These are phyloP conservation scores for Cronartium ribicola DNA, from an alignment of 1,284 basidiomycete species.

Conservation along the genomic window DNA sequence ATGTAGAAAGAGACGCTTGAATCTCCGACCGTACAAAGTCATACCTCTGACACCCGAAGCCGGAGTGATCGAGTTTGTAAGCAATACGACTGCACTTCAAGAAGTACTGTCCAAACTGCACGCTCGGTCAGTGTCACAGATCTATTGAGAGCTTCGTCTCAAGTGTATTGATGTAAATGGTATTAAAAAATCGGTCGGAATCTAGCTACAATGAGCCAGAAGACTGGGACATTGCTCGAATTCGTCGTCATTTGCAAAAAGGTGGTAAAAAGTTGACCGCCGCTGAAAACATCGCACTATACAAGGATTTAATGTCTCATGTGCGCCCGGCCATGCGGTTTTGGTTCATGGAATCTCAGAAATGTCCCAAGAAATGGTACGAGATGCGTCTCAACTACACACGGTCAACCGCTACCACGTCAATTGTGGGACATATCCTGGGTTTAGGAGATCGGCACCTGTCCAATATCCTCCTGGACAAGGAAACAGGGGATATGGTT, in stretches of 20 bases:
- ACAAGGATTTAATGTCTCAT: constrained; percentile 58
- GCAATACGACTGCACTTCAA: constrained; percentile 67
- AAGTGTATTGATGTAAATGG: constrained; percentile 8
- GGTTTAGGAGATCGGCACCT: constrained; percentile 90
- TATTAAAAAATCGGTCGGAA: background rate
- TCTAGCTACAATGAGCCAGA: constrained; percentile 34
- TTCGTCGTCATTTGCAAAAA: constrained; percentile 44
- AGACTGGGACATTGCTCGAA: constrained; percentile 18
- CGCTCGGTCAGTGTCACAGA: constrained; percentile 54
- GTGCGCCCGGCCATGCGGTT: constrained; percentile 86
- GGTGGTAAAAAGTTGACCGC: constrained; percentile 51
- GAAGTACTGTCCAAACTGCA: constrained; percentile 66
- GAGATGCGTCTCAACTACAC: constrained; percentile 85
- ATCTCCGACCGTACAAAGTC: constrained; percentile 80
- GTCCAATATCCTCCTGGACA: constrained; percentile 87
- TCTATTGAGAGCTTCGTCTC: background rate
- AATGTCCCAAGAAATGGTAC: constrained; percentile 84
- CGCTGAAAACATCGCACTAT: constrained; percentile 52
- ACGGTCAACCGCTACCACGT: constrained; percentile 84
- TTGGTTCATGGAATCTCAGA: constrained; percentile 85
- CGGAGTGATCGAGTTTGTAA: constrained; percentile 88
- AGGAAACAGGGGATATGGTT: constrained; percentile 74
- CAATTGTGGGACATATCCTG: constrained; percentile 87
- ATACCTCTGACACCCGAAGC: constrained; percentile 75
- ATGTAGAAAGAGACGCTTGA: constrained; percentile 68